These are phyloP conservation scores for Pestalotiopsis fici DNA, from an alignment of 2,329 filamentous ascomycete species.

Conservation along the genomic window DNA sequence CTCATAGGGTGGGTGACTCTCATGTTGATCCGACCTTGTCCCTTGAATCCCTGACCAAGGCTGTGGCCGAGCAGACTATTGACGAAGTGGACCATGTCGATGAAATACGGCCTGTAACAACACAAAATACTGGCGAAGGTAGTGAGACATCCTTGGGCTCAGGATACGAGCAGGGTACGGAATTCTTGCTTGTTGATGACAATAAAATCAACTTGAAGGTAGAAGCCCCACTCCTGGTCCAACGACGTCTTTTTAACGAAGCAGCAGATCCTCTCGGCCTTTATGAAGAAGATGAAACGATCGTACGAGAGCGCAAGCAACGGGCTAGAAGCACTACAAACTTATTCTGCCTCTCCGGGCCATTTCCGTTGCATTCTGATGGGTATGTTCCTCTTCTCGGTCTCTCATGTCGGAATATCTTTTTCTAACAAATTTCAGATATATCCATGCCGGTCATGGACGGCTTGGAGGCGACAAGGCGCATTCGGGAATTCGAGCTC, in stretches of 20 bases:
- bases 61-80: not conserved
- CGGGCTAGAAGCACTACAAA: slow-evolving; percentile 37
- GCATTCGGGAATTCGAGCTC: slow-evolving; percentile 41
- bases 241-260: not conserved
- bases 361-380: slow-evolving; percentile 15
- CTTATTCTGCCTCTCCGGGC: slow-evolving; percentile 23
- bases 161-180: not conserved
- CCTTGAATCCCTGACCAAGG: not conserved
- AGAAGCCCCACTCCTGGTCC: slow-evolving; percentile 1
- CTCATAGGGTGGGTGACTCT: too few species aligned
- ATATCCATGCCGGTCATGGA: slow-evolving; percentile 49
- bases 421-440: not conserved
- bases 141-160: too few species aligned
- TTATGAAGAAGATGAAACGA: slow-evolving; percentile 30
- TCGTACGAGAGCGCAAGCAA: slow-evolving; percentile 34
- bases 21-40: not conserved
- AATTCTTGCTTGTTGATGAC: slow-evolving; percentile 40
- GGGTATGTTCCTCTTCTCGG: slow-evolving; percentile 6
- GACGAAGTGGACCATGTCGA: too few species aligned
- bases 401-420: too few species aligned
- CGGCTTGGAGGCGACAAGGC: slow-evolving; percentile 39
- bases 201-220: slow-evolving; percentile 39
- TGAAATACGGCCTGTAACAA: not conserved
- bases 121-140: not conserved
- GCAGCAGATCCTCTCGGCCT: slow-evolving; percentile 27